Base-by-base conservation (phyloP, 2,329 filamentous ascomycete species). In the Aureobasidium zeae region DNA sequence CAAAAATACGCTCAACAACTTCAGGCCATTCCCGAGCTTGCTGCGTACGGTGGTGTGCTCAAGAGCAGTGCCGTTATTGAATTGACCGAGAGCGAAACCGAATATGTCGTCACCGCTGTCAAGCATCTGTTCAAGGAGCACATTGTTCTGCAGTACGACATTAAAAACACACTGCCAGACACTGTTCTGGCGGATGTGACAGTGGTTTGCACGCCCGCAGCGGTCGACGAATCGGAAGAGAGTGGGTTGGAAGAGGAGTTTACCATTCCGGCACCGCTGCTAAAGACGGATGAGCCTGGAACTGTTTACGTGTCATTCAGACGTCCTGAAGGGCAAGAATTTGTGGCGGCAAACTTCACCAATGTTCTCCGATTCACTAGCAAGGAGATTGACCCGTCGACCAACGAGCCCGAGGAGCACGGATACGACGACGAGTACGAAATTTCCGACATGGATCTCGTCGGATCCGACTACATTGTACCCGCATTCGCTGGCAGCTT, bases 71-170 rank as follows among this genome's bases (percentile, higher is more conserved):
- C 77, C 19, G 68, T 83, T 37, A 77, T 94, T 53, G 89, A 95
- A 65, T 79, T 98, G 50, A 96, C 91, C 13, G 91, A 98, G 64
- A 86, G 86, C 42, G 91, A 96, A 67, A 96, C 89, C 15, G 91
- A 98, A 65, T 98, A 98, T 56, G 87, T 95, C 38, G 91, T 98
- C 48, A 80, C 76, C 25, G 81, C 91, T 16, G 77, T 95, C 65
- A 98, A 98, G 72, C 91, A 98, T 62, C 79, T 98, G 57, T 98
- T 95, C 79, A 94, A 94, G 68, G 86, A 94, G 62, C 86, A 96
- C 59, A 72, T 98, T 58, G 89, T 98, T 24, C 70, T 98, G 44
- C 91, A 98, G 60, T 98, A 91, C 64, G 86, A 96, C 60, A 80
- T 98, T 63, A 96, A 94, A 74, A 98, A 98, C 70, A 98, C 91